Conservation (phyloP, 169 alveolate genomes). For the Neospora caninum region DNA sequence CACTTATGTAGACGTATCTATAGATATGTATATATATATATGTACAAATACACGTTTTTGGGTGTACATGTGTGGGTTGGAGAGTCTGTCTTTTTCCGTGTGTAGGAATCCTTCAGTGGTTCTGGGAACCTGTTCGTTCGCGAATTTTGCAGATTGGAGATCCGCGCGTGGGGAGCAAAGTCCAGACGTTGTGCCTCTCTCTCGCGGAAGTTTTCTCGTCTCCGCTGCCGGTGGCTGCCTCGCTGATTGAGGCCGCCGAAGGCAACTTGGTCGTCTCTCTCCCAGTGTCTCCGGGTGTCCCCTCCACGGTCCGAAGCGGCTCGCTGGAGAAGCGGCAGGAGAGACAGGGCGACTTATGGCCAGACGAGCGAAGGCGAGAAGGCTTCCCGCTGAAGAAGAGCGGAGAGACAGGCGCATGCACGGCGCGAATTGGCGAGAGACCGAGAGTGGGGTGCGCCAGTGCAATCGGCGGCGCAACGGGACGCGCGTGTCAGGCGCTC, state of each 20-base stretch:
- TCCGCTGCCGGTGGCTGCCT: conserved; percentile 19
- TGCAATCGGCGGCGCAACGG: background rate
- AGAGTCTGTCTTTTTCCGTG: too few species aligned
- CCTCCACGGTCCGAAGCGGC: background rate
- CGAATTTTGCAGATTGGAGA: background rate
- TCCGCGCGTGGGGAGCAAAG: background rate
- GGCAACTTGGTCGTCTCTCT: background rate
- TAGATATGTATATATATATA: background rate
- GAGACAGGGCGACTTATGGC: background rate
- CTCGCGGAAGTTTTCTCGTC: background rate
- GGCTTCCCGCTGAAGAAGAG: conserved; percentile 20
- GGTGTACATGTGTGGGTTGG: too few species aligned
- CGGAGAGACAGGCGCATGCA: background rate
- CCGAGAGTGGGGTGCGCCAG: background rate
- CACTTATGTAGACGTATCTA: background rate
- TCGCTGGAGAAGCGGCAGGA: background rate
- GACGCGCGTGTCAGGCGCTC: conserved; percentile 60
- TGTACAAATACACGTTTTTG: too few species aligned
- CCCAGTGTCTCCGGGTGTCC: background rate
- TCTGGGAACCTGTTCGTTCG: background rate
- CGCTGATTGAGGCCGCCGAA: background rate
- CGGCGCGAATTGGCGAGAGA: conserved; percentile 41
- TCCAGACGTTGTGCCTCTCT: background rate
- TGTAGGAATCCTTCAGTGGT: background rate
- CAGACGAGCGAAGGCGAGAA: too few species aligned